These are phyloP conservation scores for Oryza punctata DNA, from an alignment of 176 grass and related monocot species.

Conservation along the genomic window DNA sequence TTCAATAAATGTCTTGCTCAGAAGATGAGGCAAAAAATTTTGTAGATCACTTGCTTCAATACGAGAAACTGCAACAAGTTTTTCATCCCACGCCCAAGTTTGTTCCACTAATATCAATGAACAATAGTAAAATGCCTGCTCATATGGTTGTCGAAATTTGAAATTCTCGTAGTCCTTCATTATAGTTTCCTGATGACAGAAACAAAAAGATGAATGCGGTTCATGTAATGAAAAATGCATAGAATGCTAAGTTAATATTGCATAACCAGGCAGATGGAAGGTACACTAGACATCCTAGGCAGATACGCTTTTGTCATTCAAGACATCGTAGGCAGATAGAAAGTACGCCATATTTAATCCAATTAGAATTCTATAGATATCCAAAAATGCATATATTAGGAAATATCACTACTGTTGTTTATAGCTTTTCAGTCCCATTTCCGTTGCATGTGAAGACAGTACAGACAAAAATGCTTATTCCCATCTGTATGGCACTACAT, in stretches of 20 bases:
- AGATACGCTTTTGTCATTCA: not conserved
- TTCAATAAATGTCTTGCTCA: constrained; percentile 79
- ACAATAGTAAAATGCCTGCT: constrained; percentile 80
- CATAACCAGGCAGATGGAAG: constrained; percentile 7
- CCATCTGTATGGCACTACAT: constrained; percentile 6
- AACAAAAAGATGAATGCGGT: constrained; percentile 11
- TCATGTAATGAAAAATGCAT: constrained; percentile 12
- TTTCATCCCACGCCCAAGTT: constrained; percentile 80
- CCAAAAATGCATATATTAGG: constrained; percentile 3
- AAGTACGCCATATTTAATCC: constrained; percentile 1
- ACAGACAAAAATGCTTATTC: constrained; percentile 12
- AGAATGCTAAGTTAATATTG: constrained; percentile 17
- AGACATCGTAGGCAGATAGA: not conserved
- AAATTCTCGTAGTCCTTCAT: constrained; percentile 81
- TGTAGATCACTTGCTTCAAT: constrained; percentile 61
- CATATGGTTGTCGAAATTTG: constrained; percentile 78
- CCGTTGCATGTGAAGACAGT: not conserved
- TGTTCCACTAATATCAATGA: constrained; percentile 72
- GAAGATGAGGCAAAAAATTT: constrained; percentile 60
- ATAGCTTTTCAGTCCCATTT: constrained; percentile 19
- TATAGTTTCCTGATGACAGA: constrained; percentile 74
- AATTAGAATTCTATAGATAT: not conserved
- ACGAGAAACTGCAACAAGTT: constrained; percentile 76
- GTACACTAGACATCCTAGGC: not conserved
- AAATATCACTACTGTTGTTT: not conserved